phyloP scores from a whole-genome alignment of 768 basidiomycete species.

The Boletus patriciae region DNA sequence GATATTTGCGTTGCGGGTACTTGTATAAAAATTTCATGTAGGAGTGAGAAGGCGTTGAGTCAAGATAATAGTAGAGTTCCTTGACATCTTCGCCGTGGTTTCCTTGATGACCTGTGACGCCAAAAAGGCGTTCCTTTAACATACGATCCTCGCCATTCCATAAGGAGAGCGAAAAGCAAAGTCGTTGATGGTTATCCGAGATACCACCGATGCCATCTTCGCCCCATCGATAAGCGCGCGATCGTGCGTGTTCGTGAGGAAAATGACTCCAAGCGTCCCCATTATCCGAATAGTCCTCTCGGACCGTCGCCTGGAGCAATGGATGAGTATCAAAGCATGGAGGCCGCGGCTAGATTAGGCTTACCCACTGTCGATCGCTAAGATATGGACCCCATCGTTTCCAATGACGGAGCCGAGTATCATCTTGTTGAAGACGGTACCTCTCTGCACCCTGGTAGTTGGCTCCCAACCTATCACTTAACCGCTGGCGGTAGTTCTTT shows the following conservation, averaged over 20 bases:
- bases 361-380: constrained; percentile 95
- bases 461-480: constrained; percentile 61
- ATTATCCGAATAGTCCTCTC: constrained; percentile 96
- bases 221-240: constrained; percentile 97
- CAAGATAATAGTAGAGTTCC: constrained; percentile 97
- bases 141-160: constrained; percentile 97
- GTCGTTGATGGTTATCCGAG: constrained; percentile 93
- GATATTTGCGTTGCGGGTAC: constrained; percentile 89
- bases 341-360: constrained; percentile 22
- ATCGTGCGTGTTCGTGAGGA: constrained; percentile 89
- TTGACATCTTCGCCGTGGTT: constrained; percentile 99
- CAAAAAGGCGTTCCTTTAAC: constrained; percentile 94
- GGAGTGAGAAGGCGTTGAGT: constrained; percentile 97
- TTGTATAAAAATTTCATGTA: constrained; percentile 99
- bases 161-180: constrained; percentile 86
- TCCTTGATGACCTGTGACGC: constrained; percentile 94
- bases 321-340: constrained; percentile 11
- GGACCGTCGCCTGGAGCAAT: constrained; percentile 80
- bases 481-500: constrained; percentile 58
- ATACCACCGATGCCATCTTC: constrained; percentile 98
- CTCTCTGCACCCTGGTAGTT: constrained; percentile 83
- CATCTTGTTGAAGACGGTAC: constrained; percentile 82
- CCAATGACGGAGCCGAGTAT: constrained; percentile 83
- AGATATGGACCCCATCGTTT: constrained; percentile 99
- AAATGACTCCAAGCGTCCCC: constrained; percentile 97